Base-by-base conservation (phyloP, 1,139 yeast genomes). In the Saccharomyces hybrid region DNA sequence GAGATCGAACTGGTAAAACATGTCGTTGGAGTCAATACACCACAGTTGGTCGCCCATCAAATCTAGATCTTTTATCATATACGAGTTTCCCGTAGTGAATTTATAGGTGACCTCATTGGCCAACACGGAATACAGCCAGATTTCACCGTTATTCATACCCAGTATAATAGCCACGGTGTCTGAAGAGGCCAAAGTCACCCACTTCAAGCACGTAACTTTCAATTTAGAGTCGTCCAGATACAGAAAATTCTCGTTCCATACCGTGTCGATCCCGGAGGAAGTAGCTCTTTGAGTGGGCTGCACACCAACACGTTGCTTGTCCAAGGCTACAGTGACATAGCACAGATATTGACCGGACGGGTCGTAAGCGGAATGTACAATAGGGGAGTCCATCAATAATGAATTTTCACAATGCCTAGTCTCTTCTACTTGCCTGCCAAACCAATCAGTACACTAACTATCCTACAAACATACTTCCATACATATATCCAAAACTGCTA, bases 281-380 rank as follows among this genome's bases (percentile, higher is more conserved):
- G 80, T 74, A 7, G 76, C 68, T 7, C 77, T 70, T 25, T 75
- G 75, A 6, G 81, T 71, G 6, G 87, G 77, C 62, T 80, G 84
- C 3, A 88, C 87, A 59, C 84, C 78, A 50, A 90, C 73, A 62
- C 84, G 83, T 65, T 88, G 93, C 8, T 83, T 76, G 67, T 89
- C 96, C 58, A 90, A 76, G 3, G 90, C 85, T 46, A 83, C 80
- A 27, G 82, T 73, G 0, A 83, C 90, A 51, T 83, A 79, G 19
- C 95, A 95, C 62, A 84, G 77, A 63, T 78, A 78, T 49, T 78
- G 75, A 26, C 84, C 83, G 0, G 79, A 69, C 11, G 82, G 76
- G 70, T 70, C 74, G 48, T 61, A 71, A 48, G 60, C 64, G 52
- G 75, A 64, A 54, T 55, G 65, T 53, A 59, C 69, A 54, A 60